These are phyloP conservation scores for Metschnikowia rubicola DNA, from an alignment of 805 yeast species.

Conservation along the genomic window DNA sequence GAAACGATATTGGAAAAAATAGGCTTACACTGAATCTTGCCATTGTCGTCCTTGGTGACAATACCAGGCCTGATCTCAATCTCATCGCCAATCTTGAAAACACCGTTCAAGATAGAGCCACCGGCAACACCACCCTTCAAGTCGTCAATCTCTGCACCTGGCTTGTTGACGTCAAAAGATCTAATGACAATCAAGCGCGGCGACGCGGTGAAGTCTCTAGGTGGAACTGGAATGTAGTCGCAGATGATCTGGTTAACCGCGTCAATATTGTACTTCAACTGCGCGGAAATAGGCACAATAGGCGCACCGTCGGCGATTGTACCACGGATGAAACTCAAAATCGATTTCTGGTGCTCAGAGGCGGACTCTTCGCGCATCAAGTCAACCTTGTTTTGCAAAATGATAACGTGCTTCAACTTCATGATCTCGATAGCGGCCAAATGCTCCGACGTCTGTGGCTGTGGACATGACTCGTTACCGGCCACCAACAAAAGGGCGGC, in stretches of 20 bases:
- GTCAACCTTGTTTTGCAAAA: conserved; percentile 96
- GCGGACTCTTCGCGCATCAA: conserved; percentile 97
- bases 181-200: conserved; percentile 96
- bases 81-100: conserved; percentile 94
- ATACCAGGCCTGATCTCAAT: conserved; percentile 99
- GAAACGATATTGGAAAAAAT: conserved; percentile 92
- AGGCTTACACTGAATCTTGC: conserved; percentile 91
- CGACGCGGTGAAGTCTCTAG: conserved; percentile 89
- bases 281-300: conserved; percentile 97
- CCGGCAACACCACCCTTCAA: conserved; percentile 99
- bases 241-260: conserved; percentile 97
- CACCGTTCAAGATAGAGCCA: conserved; percentile 97
- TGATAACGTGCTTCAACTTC: conserved; percentile 95
- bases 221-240: conserved; percentile 92
- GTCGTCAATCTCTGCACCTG: conserved; percentile 96
- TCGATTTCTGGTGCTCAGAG: conserved; percentile 89
- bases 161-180: conserved; percentile 97
- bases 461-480: conserved; percentile 99
- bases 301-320: conserved; percentile 99
- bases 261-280: conserved; percentile 95
- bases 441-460: conserved; percentile 99
- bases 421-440: conserved; percentile 98
- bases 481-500: conserved; percentile 96
- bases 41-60: conserved; percentile 87
- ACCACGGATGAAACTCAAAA: conserved; percentile 89